phyloP scores from a whole-genome alignment of 2,329 filamentous ascomycete species.

The Exophiala oligosperma region DNA sequence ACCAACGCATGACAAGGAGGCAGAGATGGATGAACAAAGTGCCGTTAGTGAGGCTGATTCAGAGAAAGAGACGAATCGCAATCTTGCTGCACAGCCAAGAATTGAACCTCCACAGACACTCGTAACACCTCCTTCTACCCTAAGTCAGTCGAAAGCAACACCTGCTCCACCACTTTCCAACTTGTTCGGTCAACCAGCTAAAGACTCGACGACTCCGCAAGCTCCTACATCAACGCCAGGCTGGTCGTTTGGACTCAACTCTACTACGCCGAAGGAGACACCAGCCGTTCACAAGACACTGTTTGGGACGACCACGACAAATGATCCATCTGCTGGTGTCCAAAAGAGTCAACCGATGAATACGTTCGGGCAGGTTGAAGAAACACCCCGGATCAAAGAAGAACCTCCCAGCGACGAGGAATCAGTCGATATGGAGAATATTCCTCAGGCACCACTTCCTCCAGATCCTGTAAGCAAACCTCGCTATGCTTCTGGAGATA shows the following conservation, averaged over 20 bases:
- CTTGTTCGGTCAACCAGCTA: conserved; percentile 36
- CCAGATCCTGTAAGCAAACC: conserved; percentile 50
- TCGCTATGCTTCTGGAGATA: conserved; percentile 48
- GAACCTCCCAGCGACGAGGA: conserved; percentile 35
- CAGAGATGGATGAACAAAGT: conserved; percentile 31
- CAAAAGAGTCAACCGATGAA: conserved; percentile 34
- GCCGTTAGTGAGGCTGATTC: conserved; percentile 15
- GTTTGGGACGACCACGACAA: conserved; percentile 34
- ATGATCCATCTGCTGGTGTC: conserved; percentile 30
- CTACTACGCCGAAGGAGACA: conserved; percentile 30
- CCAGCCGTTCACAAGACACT: conserved; percentile 33
- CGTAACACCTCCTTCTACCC: conserved; percentile 29
- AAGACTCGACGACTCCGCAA: conserved; percentile 27
- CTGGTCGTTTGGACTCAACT: conserved; percentile 22
- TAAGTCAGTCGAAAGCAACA: conserved; percentile 27
- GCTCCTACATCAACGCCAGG: conserved; percentile 34
- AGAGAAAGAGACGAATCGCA: conserved; percentile 12
- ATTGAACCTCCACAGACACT: conserved; percentile 16
- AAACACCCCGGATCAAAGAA: conserved; percentile 35
- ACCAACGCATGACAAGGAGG: conserved; percentile 30
- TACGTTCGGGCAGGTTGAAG: conserved; percentile 23
- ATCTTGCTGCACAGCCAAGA: conserved; percentile 4
- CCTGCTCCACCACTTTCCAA: conserved; percentile 35
- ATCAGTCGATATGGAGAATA: conserved; percentile 33
- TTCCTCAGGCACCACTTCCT: conserved; percentile 43